Evolutionary conservation across 805 yeast species (phyloP).

Genomic region (Starmerella etchellsii): DNA sequence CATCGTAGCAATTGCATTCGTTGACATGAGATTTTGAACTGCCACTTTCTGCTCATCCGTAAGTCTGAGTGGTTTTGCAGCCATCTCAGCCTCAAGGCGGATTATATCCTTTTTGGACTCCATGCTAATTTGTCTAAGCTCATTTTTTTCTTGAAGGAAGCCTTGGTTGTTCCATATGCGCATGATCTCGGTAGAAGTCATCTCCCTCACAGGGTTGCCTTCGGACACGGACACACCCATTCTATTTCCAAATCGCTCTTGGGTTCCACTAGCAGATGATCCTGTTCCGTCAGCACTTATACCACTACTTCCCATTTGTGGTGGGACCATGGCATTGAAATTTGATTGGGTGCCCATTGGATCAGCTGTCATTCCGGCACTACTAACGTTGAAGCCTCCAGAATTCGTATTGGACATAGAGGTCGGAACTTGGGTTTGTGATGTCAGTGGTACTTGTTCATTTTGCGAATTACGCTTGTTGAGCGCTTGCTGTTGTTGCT

Average conservation of each 20-base stretch:
- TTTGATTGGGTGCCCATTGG: not conserved
- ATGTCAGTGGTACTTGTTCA: not conserved
- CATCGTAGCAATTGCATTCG: slow-evolving; percentile 39
- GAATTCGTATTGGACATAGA: not conserved
- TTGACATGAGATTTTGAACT: slow-evolving; percentile 37
- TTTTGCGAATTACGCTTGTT: not conserved
- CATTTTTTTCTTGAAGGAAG: slow-evolving; percentile 44
- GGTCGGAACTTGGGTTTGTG: not conserved
- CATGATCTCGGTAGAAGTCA: slow-evolving; percentile 13
- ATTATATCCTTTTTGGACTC: slow-evolving; percentile 48
- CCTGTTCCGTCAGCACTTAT: no score
- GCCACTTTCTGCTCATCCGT: slow-evolving; percentile 52
- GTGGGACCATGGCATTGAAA: no score
- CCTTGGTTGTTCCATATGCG: slow-evolving; percentile 32
- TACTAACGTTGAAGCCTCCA: not conserved
- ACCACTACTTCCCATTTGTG: no score
- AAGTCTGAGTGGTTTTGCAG: slow-evolving; percentile 47
- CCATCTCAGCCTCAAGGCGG: slow-evolving; percentile 42
- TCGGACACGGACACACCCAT: not conserved
- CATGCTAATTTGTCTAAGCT: slow-evolving; percentile 47
- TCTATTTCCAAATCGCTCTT: no score
- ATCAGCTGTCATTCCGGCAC: not conserved
- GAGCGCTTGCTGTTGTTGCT: not conserved
- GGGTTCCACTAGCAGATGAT: no score
- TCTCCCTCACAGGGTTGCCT: slow-evolving; percentile 6